Base-by-base conservation (phyloP, 805 yeast genomes). In the Ogataea nonfermentans region DNA sequence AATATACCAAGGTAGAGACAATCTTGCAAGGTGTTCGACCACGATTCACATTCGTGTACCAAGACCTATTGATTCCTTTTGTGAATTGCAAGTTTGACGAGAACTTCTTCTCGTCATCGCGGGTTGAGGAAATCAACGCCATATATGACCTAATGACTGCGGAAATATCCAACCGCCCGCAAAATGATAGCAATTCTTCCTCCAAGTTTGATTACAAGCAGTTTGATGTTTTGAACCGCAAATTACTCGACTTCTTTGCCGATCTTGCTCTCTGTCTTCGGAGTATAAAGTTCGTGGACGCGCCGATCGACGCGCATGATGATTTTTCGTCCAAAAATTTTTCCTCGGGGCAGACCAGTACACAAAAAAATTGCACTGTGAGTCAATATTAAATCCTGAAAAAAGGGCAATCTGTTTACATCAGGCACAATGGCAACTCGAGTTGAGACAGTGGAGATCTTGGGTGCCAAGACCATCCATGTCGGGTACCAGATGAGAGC, bases 381-480 rank as follows among this genome's bases (percentile, higher is more conserved):
- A 39, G 42, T 39, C 42, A 39, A 17, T 20, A 32, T 12, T 32
- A 27, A 19, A 19, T 8, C 22, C 14, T 5, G 14, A 27, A 32
- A 17, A 14, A 14, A 17, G 35, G 29, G n/a, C 22, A 20, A 20
- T 27, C 10, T 8, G 13, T 22, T 25, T 16, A 17, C 24, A 22
- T 12, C 20, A 15, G 5, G 22, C 29, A 45, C 40, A 14, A 42
- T 48, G 41, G 52, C 45, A 23, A 43, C 38, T 22, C 40, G 48
- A 19, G 47, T 65, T 33, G 64, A 66, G 32, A 83, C 77, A 59
- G 89, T 88, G 35, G 67, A 79, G 39, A 90, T 90, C 55, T 74
- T 93, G 53, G 95, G 96, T 12, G 65, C 76, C 47, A 89, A 89
- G 39, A 71, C 83, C 42, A 88, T 93, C 65, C 95, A 87, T 63